Evolutionary conservation across 768 basidiomycete species (phyloP), one percentile per base, ranked within the genome.

Genomic region (Strobilomyces dryophilus): DNA sequence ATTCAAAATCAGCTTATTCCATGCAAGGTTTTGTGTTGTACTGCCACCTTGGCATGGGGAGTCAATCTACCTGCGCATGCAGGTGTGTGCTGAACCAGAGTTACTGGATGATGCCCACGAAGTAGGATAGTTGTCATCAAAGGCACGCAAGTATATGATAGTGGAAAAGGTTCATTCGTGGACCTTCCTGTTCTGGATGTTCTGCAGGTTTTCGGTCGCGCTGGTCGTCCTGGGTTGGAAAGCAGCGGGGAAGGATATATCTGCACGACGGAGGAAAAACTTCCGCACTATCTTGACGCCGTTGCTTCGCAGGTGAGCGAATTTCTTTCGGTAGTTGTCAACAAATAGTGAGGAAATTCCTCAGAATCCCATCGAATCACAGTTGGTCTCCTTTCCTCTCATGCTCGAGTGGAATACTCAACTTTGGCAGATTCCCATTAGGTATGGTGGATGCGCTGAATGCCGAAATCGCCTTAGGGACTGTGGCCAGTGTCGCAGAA

Each of bases 11-110:
- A 14, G 14, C 45, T 56, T 20, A 63, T 47, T 9, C 11, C 14
- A 3, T 44, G 8, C 21, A 61, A 97, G 95, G 95, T 99, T 47
- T 76, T 99, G 17, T 97, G 92, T 70, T 99, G 97, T 74, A 99
- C 97, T 2, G 92, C 97, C 6, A 99, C 97, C 3, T 78, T 99
- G 40, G 97, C 97, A 5, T 99, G 97, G 97, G 97, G 97, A 72
- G 97, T 99, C 60, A 99, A 99, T 70, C 74, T 99, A 57, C 97
- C 97, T 32, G 97, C 97, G 17, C 95, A 98, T 71, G 97, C 97
- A 52, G 92, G 90, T 90, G 56, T 57, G 73, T 62, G 47, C 50
- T 51, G 41, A 54, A 52, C 42, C 37, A 49, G 36, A 39, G n/a
- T 34, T 49, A n/a, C 40, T 46, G 18, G 11, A 47, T 49, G 46